Percentiles rank a stretch among this genome's conserved stretches.
Conservation (phyloP, 2,329 filamentous ascomycete genomes). For the Lasiodiplodia sp. region DNA sequence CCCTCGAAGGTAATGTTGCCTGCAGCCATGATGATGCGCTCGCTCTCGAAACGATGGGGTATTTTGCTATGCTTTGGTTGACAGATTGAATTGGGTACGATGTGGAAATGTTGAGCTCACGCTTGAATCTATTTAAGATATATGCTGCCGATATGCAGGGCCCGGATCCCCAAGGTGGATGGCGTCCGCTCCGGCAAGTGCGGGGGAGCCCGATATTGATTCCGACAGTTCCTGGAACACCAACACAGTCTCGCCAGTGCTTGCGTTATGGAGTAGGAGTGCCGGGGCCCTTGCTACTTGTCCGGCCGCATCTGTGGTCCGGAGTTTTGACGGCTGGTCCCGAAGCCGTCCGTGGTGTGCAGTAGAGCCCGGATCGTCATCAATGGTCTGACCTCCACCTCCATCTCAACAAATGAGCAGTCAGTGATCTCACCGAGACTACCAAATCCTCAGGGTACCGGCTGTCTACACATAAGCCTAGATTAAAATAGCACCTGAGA, state of each 20-base stretch:
- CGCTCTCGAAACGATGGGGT: background rate
- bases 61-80: background rate
- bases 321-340: background rate
- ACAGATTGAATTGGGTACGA: background rate
- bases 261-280: background rate
- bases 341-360: background rate
- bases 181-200: slow-evolving; percentile 24
- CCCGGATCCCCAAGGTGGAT: slow-evolving; percentile 28
- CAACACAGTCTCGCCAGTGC: background rate
- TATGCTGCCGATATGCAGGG: slow-evolving; percentile 16
- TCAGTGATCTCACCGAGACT: no score
- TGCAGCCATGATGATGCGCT: slow-evolving; percentile 28
- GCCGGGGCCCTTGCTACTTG: background rate
- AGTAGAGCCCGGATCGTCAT: slow-evolving; percentile 1
- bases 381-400: background rate
- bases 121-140: slow-evolving; percentile 7
- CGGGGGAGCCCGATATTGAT: slow-evolving; percentile 22
- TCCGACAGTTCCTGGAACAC: slow-evolving; percentile 19
- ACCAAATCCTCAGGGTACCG: no score
- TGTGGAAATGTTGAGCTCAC: background rate
- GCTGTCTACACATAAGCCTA: background rate
- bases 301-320: no score
- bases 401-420: slow-evolving; percentile 7
- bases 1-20: slow-evolving; percentile 34
- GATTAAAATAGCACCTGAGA: background rate